A percentile compares a stretch with the other conserved stretches of the same genome.
Conservation (phyloP, 1,284 basidiomycete species). For the Ustilago nuda region DNA sequence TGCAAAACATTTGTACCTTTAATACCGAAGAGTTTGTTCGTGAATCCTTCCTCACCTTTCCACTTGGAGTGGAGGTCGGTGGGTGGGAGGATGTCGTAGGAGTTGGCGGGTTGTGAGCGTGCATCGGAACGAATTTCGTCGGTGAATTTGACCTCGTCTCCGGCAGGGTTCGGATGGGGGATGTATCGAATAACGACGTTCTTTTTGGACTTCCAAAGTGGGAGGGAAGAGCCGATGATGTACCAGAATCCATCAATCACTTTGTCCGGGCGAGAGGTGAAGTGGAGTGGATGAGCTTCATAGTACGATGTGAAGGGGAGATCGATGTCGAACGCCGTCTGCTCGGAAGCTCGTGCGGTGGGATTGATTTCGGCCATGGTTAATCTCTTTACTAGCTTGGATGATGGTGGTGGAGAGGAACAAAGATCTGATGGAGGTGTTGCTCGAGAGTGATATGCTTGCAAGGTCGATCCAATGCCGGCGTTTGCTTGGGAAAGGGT, state of each 20-base stretch:
- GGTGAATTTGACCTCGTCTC: slow-evolving; percentile 38
- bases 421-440: background rate
- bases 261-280: slow-evolving; percentile 25
- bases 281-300: slow-evolving; percentile 33
- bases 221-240: slow-evolving; percentile 41
- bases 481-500: background rate
- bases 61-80: slow-evolving; percentile 25
- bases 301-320: slow-evolving; percentile 42
- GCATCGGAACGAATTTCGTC: slow-evolving; percentile 51
- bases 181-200: slow-evolving; percentile 51
- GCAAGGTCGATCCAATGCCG: slow-evolving; percentile 4
- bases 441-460: background rate
- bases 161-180: slow-evolving; percentile 11
- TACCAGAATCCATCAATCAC: slow-evolving; percentile 45
- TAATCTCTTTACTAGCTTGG: no score
- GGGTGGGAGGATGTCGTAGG: slow-evolving; percentile 10
- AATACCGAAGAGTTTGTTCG: slow-evolving; percentile 47
- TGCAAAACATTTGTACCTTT: slow-evolving; percentile 50
- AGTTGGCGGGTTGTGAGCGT: slow-evolving; percentile 21
- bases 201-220: slow-evolving; percentile 48
- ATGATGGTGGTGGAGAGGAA: background rate
- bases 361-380: background rate
- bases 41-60: slow-evolving; percentile 39
- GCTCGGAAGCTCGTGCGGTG: slow-evolving; percentile 4
- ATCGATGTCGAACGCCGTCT: slow-evolving; percentile 42